Evolutionary conservation across 768 basidiomycete genomes (phyloP), one percentile per base, ranked within the genome.

Genomic region (Pleurotus ostreatus): DNA sequence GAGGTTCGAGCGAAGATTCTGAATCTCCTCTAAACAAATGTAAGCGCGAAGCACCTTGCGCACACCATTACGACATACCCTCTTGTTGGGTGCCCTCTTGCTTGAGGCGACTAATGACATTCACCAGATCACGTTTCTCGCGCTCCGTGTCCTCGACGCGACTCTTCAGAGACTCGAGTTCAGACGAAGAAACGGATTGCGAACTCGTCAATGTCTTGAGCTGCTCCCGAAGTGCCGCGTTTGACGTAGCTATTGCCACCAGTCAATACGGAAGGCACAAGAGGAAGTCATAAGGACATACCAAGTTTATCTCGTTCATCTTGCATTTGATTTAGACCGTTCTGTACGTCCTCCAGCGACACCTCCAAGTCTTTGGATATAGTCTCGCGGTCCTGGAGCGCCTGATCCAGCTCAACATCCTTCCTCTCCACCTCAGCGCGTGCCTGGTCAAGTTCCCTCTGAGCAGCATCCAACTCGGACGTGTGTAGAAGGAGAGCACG

Each of bases 121-220:
- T 83, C 43, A 95, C 77, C 46, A 97, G 79, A 60, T 95, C 92
- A 34, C 93, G 84, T 71, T 97, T 97, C 76, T 97, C 95, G 54
- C 89, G 80, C 60, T 97, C 92, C 1, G 81, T 80, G 58, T 92
- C 89, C 18, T 92, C 85, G 3, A 88, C 71, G 39, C 83, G 81
- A 55, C 71, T 78, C 60, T 78, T 83, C 38, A 91, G 66, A 5
- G 71, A 67, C 37, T 84, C 84, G 6, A 83, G 67, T 65, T 88
- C 88, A 1, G 76, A 71, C 3, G 84, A 83, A 2, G 89, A 86
- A 0, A 83, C 76, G 9, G 82, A 76, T 44, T 87, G 82, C 0
- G 86, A 81, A 38, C 64, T 80, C 9, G 81, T 79, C 4, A 91
- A 70, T 0, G 78, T 67, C 4, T 81, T 65, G 57, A 94, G 63